Evolutionary conservation across 2,329 filamentous ascomycete genomes (phyloP).

Genomic region (Claviceps lovelessii): DNA sequence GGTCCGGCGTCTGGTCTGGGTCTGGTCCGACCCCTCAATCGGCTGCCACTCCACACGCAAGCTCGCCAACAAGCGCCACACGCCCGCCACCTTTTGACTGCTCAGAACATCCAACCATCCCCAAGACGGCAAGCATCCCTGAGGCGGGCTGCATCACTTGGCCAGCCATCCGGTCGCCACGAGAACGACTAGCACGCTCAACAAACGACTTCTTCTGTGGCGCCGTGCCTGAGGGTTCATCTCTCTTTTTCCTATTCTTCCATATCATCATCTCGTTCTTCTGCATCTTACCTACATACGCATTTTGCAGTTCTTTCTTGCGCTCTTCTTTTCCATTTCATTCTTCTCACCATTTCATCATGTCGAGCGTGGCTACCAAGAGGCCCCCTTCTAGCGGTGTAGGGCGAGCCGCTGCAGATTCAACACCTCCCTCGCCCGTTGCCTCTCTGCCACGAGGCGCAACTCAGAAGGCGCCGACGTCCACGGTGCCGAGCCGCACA

Average conservation of each 20-base stretch:
- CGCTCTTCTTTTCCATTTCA: background rate
- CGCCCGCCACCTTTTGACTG: background rate
- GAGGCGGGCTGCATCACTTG: background rate
- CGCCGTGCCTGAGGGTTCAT: background rate
- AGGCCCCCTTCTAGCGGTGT: slow-evolving; percentile 36
- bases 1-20: too few relatives aligned
- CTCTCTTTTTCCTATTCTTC: background rate
- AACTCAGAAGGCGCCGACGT: slow-evolving; percentile 30
- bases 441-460: slow-evolving; percentile 25
- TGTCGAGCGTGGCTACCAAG: slow-evolving; percentile 37
- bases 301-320: background rate
- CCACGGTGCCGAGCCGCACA: slow-evolving; percentile 34
- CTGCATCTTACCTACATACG: background rate
- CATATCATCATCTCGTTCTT: background rate
- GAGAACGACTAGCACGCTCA: background rate
- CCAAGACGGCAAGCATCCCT: background rate
- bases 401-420: slow-evolving; percentile 29
- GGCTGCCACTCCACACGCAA: background rate
- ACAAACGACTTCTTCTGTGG: background rate
- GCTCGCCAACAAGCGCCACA: background rate
- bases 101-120: background rate
- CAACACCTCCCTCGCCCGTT: slow-evolving; percentile 16
- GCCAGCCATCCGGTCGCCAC: background rate
- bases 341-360: slow-evolving; percentile 16
- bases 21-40: background rate